Evolutionary conservation across 2,329 filamentous ascomycete species (phyloP).

Genomic region (Cadophora sp.): DNA sequence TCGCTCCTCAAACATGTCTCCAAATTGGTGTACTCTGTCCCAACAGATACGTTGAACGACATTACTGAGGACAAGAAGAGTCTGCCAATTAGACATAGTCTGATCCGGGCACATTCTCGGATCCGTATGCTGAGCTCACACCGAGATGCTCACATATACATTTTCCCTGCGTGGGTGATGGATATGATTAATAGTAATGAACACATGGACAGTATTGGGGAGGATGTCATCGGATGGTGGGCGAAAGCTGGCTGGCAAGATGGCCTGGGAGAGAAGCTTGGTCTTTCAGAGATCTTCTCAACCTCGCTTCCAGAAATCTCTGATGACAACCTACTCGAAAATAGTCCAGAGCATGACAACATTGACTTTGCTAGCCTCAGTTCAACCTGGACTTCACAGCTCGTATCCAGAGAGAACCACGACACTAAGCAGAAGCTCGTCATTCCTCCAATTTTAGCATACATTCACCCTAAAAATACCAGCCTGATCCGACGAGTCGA

Average conservation of each 20-base stretch:
- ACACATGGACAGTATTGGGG: conserved; percentile 83
- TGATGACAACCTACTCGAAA: conserved; percentile 41
- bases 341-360: conserved; percentile 39
- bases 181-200: conserved; percentile 83
- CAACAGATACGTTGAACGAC: conserved; percentile 88
- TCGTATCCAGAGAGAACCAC: conserved; percentile 14
- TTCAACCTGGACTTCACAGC: conserved; percentile 42
- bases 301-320: conserved; percentile 50
- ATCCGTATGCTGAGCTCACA: conserved; percentile 84
- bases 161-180: conserved; percentile 91
- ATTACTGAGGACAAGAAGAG: conserved; percentile 76
- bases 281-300: conserved; percentile 70
- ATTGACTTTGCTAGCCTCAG: conserved; percentile 41
- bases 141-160: conserved; percentile 92
- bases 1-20: conserved; percentile 73
- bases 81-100: conserved; percentile 75
- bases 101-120: conserved; percentile 76
- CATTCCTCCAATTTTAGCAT: conserved; percentile 80
- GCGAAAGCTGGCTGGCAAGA: conserved; percentile 92
- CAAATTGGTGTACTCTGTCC: conserved; percentile 85
- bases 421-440: conserved; percentile 45
- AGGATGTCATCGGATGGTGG: conserved; percentile 95
- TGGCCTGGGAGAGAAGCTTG: conserved; percentile 79
- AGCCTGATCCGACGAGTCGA: conserved; percentile 84
- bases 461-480: conserved; percentile 70